Percentiles rank a stretch among this genome's conserved stretches.
Conservation (phyloP, 768 basidiomycete genomes). For the Brasilioporus rufonigricans region DNA sequence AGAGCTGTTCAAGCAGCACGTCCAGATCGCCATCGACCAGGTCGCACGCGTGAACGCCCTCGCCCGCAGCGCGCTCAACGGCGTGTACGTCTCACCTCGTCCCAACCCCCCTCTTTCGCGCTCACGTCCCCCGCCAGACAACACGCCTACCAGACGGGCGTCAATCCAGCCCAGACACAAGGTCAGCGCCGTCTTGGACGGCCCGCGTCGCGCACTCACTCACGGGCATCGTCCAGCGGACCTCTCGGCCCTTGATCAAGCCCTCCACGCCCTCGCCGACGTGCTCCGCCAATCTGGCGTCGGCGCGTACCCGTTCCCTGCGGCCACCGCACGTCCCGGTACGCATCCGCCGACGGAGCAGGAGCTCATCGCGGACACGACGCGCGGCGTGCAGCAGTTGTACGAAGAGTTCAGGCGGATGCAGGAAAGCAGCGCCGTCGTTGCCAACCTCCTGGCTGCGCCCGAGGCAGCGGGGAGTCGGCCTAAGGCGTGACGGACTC, state of each 20-base stretch:
- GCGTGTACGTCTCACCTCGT: conserved; percentile 45
- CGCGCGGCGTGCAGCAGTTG: conserved; percentile 40
- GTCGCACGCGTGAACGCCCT: conserved; percentile 47
- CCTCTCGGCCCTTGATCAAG: conserved; percentile 50
- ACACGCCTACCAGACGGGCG: conserved; percentile 58
- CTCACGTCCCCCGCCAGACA: conserved; percentile 39
- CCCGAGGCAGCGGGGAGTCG: conserved; percentile 26
- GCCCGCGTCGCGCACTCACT: background rate
- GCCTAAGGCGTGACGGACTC: conserved; percentile 7
- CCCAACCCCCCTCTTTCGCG: too few relatives aligned
- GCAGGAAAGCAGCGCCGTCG: conserved; percentile 57
- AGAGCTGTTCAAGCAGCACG: conserved; percentile 59
- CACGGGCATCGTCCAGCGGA: conserved; percentile 35
- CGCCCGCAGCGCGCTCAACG: conserved; percentile 46
- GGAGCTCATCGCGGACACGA: conserved; percentile 42
- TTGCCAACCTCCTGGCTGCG: conserved; percentile 40
- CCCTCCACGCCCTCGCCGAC: conserved; percentile 44
- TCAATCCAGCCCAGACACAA: conserved; percentile 52
- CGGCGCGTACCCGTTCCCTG: conserved; percentile 55
- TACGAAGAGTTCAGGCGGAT: conserved; percentile 52
- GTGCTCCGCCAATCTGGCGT: conserved; percentile 58
- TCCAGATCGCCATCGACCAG: conserved; percentile 47
- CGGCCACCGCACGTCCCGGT: conserved; percentile 6
- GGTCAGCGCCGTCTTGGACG: conserved; percentile 32
- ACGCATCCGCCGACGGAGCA: conserved; percentile 41